Percentiles rank a stretch among this genome's conserved stretches.
phyloP scores from a whole-genome alignment of 2,329 filamentous ascomycete species.

The Podosphaera fusca region DNA sequence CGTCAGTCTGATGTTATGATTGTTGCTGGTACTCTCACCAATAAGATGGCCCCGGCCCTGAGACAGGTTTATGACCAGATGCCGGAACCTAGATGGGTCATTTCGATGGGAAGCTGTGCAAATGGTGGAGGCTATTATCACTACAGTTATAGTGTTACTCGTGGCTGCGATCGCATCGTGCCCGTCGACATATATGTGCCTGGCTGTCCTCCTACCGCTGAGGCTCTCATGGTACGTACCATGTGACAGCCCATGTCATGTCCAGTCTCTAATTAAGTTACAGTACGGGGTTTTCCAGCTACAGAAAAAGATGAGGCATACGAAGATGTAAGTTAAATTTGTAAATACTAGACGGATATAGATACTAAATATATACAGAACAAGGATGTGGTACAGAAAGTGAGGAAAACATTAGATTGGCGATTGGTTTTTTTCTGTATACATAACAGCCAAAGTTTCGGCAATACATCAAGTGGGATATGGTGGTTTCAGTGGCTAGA shows the following conservation, averaged over 20 bases:
- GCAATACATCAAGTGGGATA: no score
- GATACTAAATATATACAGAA: conserved; percentile 15
- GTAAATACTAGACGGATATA: neutral
- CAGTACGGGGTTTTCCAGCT: conserved; percentile 44
- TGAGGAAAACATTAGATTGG: conserved; percentile 10
- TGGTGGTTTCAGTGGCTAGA: no score
- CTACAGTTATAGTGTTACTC: conserved; percentile 58
- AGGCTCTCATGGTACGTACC: conserved; percentile 25
- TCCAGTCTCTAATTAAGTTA: neutral
- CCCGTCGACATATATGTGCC: conserved; percentile 65
- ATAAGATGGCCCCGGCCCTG: conserved; percentile 87
- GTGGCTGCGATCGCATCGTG: conserved; percentile 54
- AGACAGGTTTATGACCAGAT: conserved; percentile 90
- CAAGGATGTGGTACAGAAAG: conserved; percentile 32
- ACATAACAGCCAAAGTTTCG: neutral
- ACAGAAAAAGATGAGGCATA: conserved; percentile 36
- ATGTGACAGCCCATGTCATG: neutral
- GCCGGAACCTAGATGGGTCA: conserved; percentile 73
- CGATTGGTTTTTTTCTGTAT: neutral
- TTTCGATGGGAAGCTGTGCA: conserved; percentile 64
- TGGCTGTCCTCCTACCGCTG: conserved; percentile 40
- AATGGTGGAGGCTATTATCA: conserved; percentile 76
- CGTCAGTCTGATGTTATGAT: conserved; percentile 87
- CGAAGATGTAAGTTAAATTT: conserved; percentile 18
- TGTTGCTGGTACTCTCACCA: conserved; percentile 75